Conservation (phyloP, 2,329 filamentous ascomycete genomes). For the Hyphodiscus sp. region DNA sequence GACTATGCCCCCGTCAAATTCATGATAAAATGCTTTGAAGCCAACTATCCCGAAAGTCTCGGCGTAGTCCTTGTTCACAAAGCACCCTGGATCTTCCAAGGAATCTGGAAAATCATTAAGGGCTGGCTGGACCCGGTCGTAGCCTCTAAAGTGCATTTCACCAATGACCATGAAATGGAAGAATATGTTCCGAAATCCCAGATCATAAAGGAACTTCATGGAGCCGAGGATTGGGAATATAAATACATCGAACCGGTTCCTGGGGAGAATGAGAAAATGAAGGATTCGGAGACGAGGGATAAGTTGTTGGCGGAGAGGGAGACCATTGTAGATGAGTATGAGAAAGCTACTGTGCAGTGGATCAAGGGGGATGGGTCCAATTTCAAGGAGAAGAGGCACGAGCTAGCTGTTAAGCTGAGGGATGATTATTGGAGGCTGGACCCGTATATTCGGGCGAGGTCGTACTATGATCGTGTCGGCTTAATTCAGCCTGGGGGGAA, state of each 20-base stretch:
- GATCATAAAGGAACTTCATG: slow-evolving; percentile 79
- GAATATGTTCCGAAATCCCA: slow-evolving; percentile 64
- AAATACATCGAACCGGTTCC: slow-evolving; percentile 68
- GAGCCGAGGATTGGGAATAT: slow-evolving; percentile 80
- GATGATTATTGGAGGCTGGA: slow-evolving; percentile 86
- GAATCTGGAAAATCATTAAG: slow-evolving; percentile 92
- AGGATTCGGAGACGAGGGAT: slow-evolving; percentile 56
- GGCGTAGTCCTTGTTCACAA: slow-evolving; percentile 91
- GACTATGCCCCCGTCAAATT: slow-evolving; percentile 97
- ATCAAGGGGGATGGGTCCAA: slow-evolving; percentile 41
- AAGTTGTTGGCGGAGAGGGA: slow-evolving; percentile 57
- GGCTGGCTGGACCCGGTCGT: slow-evolving; percentile 98
- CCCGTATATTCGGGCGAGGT: slow-evolving; percentile 75
- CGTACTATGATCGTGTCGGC: slow-evolving; percentile 77
- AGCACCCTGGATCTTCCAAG: slow-evolving; percentile 94
- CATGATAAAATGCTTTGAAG: slow-evolving; percentile 99
- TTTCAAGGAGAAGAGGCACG: slow-evolving; percentile 52
- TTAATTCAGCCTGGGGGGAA: slow-evolving; percentile 61
- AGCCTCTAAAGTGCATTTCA: slow-evolving; percentile 89
- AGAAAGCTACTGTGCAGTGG: slow-evolving; percentile 71
- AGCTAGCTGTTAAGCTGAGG: slow-evolving; percentile 56
- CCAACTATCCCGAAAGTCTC: slow-evolving; percentile 92
- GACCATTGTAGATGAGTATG: slow-evolving; percentile 63
- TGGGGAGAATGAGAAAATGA: slow-evolving; percentile 73
- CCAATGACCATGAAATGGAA: slow-evolving; percentile 73